Evolutionary conservation across 768 basidiomycete species (phyloP), one percentile per base, ranked within the genome.

Genomic region (Floccularia luteovirens): DNA sequence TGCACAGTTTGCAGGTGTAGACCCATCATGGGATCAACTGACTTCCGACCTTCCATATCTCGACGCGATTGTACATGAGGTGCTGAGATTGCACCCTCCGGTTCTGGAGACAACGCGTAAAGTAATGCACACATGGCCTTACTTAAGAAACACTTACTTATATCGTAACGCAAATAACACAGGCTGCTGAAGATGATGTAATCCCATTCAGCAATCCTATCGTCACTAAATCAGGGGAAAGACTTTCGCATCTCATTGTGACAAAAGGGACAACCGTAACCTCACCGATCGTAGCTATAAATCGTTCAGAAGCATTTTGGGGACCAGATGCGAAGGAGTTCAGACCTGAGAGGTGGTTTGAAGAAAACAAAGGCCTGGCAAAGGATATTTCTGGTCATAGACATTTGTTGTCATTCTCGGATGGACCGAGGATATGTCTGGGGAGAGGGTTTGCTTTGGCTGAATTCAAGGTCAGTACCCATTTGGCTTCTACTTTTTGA

Each of bases 301-400:
- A 83, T 52, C 53, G 61, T 4, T 70, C 73, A n/a, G 63, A 63
- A 39, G 56, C 54, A 1, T 52, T 81, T 23, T 86, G 84, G 83
- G 83, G 83, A 1, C 49, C 63, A 0, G 70, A 78, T 42, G 70
- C 78, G 3, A 64, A 67, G 17, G 67, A 67, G 34, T 87, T 78
- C 54, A 62, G 70, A 28, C 83, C 82, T 0, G 75, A 77, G 39
- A 63, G 83, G 4, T 86, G 84, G 83, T 58, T 84, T 6, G 47
- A 47, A 3, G 55, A 58, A 3, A 57, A 56, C 11, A 54, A 58
- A 1, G 44, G 44, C 13, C 38, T 43, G 21, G 63, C 66, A 0
- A 65, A 64, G 24, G 64, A 66, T 20, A 56, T 74, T 2, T 66
- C 68, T 46, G 76, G 74, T 11, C 59, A 75, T 44, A 61, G 66